A percentile compares a stretch with the other conserved stretches of the same genome.
phyloP scores from a whole-genome alignment of 306 rosid species.

The Hippophae gyantsensis region DNA sequence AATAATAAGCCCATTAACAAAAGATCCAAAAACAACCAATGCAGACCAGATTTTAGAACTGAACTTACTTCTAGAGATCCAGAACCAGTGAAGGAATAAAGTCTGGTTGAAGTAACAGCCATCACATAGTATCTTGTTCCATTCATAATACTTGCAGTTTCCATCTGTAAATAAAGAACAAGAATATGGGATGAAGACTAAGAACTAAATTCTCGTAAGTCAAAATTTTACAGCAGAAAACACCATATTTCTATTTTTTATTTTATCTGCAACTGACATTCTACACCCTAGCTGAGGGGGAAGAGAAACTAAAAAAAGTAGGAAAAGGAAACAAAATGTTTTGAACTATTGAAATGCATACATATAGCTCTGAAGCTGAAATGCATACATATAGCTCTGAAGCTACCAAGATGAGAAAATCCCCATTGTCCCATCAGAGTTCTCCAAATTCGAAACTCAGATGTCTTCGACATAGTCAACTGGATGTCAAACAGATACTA shows the following conservation, averaged over 20 bases:
- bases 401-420: no score
- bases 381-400: no score
- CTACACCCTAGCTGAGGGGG: neutral
- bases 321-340: neutral
- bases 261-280: no score
- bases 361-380: no score
- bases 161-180: slow-evolving; percentile 60
- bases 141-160: slow-evolving; percentile 58
- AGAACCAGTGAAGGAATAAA: slow-evolving; percentile 81
- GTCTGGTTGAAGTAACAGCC: slow-evolving; percentile 94
- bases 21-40: no score
- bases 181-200: slow-evolving; percentile 17
- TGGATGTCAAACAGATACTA: neutral
- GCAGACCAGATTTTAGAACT: no score
- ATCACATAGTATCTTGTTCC: slow-evolving; percentile 87
- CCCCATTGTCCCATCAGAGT: no score
- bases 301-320: neutral
- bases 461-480: no score
- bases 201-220: neutral
- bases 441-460: no score
- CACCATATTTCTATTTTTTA: neutral
- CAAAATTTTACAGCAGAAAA: neutral
- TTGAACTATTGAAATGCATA: no score
- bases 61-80: slow-evolving; percentile 73
- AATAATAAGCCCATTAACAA: no score